Conservation (phyloP, 1,284 basidiomycete species). For the Sphaerobolus stellatus region DNA sequence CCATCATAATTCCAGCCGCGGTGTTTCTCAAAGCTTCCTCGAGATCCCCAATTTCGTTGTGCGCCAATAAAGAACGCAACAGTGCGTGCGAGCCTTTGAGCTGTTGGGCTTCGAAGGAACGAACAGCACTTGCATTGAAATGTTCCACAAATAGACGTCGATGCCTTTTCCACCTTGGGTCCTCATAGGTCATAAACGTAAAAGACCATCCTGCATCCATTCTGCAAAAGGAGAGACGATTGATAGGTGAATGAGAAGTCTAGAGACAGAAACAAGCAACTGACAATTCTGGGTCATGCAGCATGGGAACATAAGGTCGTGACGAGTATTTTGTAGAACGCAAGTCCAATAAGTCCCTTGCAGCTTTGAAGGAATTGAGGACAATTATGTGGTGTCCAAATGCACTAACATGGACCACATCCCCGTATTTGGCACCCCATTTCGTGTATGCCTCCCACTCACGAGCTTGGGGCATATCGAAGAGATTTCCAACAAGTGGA, state of each 20-base stretch:
- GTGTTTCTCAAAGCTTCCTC: no score
- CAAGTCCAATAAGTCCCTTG: slow-evolving; percentile 37
- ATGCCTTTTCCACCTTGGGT: slow-evolving; percentile 41
- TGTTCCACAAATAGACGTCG: slow-evolving; percentile 46
- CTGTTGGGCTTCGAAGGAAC: background rate
- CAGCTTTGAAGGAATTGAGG: slow-evolving; percentile 34
- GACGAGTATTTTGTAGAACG: slow-evolving; percentile 30
- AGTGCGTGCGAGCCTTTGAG: no score
- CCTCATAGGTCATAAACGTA: slow-evolving; percentile 37
- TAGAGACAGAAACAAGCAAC: no score
- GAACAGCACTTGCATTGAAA: slow-evolving; percentile 4
- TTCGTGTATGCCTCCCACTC: no score
- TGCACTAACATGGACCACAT: slow-evolving; percentile 37
- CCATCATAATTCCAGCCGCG: no score
- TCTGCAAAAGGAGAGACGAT: background rate
- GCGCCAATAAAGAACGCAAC: no score
- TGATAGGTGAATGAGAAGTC: background rate
- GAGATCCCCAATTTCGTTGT: no score
- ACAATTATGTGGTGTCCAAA: slow-evolving; percentile 37
- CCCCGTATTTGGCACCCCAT: slow-evolving; percentile 31
- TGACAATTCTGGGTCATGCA: no score
- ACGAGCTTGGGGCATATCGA: no score
- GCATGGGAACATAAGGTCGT: slow-evolving; percentile 9
- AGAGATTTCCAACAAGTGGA: no score
- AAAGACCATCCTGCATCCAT: slow-evolving; percentile 44